Percentiles rank a stretch among this genome's conserved stretches.
Conservation (phyloP, 2,329 filamentous ascomycete genomes). For the Pseudonectria foliicola region DNA sequence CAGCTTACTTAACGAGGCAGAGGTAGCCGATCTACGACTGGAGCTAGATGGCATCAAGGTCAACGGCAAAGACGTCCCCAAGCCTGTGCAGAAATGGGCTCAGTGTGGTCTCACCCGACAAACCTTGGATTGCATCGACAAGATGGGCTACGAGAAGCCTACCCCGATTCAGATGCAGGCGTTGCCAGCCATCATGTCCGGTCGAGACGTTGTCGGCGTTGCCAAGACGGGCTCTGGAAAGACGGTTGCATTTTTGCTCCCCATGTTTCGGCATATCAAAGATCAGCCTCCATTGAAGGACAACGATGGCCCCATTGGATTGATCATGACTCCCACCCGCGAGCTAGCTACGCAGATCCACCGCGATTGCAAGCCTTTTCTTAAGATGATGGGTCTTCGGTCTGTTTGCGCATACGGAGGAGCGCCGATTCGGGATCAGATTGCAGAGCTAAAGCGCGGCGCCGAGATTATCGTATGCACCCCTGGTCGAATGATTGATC, state of each 20-base stretch:
- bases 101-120: slow-evolving; percentile 86
- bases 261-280: slow-evolving; percentile 97
- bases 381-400: slow-evolving; percentile 77
- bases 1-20: slow-evolving; percentile 73
- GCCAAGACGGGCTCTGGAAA: slow-evolving; percentile 98
- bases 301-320: slow-evolving; percentile 76
- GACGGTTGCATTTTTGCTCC: slow-evolving; percentile 88
- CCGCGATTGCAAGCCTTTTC: slow-evolving; percentile 87
- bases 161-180: slow-evolving; percentile 95
- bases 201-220: slow-evolving; percentile 89
- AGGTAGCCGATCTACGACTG: slow-evolving; percentile 71
- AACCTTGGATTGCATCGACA: slow-evolving; percentile 76
- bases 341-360: slow-evolving; percentile 93
- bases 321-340: slow-evolving; percentile 91
- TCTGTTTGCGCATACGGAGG: slow-evolving; percentile 92
- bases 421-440: slow-evolving; percentile 94
- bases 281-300: slow-evolving; percentile 78
- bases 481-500: slow-evolving; percentile 90
- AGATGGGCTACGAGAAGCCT: slow-evolving; percentile 76
- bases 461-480: slow-evolving; percentile 95
- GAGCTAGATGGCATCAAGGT: slow-evolving; percentile 96
- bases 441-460: slow-evolving; percentile 90
- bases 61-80: slow-evolving; percentile 78
- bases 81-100: slow-evolving; percentile 93
- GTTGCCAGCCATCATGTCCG: slow-evolving; percentile 90